Evolutionary conservation across 768 basidiomycete genomes (phyloP).

Genomic region (Neoboletus brunneissimus): DNA sequence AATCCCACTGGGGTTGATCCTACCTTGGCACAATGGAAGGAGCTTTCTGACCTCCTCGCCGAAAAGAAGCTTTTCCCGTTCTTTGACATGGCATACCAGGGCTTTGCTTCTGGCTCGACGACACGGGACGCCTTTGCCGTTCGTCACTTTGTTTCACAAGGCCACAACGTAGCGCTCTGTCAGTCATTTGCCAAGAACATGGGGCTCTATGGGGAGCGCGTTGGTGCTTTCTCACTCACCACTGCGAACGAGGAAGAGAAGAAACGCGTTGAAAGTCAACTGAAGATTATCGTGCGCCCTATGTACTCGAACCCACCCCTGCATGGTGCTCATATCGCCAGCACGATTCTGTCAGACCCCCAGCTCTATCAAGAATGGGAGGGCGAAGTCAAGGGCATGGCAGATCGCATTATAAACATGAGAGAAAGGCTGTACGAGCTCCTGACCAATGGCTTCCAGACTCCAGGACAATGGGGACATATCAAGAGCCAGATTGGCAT

Average conservation of each 20-base stretch:
- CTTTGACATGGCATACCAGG: slow-evolving; percentile 99
- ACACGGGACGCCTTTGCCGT: slow-evolving; percentile 91
- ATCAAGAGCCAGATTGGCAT: slow-evolving; percentile 96
- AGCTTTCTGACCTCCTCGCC: slow-evolving; percentile 83
- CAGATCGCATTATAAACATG: slow-evolving; percentile 92
- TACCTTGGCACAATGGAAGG: slow-evolving; percentile 87
- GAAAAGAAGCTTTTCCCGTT: slow-evolving; percentile 93
- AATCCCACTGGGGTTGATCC: slow-evolving; percentile 99
- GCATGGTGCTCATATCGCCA: slow-evolving; percentile 85
- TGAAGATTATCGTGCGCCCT: slow-evolving; percentile 93
- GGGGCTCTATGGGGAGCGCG: slow-evolving; percentile 97
- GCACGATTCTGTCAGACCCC: slow-evolving; percentile 71
- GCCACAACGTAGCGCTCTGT: slow-evolving; percentile 85
- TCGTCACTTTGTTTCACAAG: slow-evolving; percentile 87
- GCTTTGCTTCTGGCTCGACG: slow-evolving; percentile 94
- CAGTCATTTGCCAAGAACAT: slow-evolving; percentile 99
- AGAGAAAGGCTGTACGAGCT: slow-evolving; percentile 77
- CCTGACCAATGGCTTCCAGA: slow-evolving; percentile 74
- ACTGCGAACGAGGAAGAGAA: slow-evolving; percentile 69
- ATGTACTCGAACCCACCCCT: slow-evolving; percentile 98
- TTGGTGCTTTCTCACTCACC: slow-evolving; percentile 91
- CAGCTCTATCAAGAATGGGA: slow-evolving; percentile 87
- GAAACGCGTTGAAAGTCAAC: slow-evolving; percentile 85
- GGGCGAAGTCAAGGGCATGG: slow-evolving; percentile 92
- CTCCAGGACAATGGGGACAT: slow-evolving; percentile 93